A percentile compares a stretch with the other conserved stretches of the same genome.
These are phyloP conservation scores for Acanthamoeba healyi DNA, from an alignment of 208 protist genomes.

Conservation along the genomic window DNA sequence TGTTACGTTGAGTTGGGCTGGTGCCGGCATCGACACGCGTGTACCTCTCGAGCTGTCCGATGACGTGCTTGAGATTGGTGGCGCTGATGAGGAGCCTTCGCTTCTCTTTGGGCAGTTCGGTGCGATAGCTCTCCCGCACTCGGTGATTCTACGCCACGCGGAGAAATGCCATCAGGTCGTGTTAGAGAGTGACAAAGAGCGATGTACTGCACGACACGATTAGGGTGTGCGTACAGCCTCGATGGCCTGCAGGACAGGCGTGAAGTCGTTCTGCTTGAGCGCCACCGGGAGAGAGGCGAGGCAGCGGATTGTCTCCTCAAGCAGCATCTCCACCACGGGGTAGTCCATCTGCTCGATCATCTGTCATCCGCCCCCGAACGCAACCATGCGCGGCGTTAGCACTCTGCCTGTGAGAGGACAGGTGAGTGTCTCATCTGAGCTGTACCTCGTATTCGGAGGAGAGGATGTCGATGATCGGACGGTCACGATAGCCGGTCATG, in stretches of 20 bases:
- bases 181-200: too few species aligned
- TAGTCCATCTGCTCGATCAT: slow-evolving; percentile 67
- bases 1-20: too few species aligned
- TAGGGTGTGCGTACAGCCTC: not conserved
- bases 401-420: too few species aligned
- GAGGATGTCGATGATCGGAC: slow-evolving; percentile 34
- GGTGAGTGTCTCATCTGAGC: too few species aligned
- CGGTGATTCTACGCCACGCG: slow-evolving; percentile 19
- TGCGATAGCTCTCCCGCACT: slow-evolving; percentile 4
- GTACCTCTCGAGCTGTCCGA: slow-evolving; percentile 6
- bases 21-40: too few species aligned
- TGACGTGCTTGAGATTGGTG: slow-evolving; percentile 57
- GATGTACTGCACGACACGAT: too few species aligned
- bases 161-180: too few species aligned
- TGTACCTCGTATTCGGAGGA: slow-evolving; percentile 14
- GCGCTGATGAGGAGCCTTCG: slow-evolving; percentile 22
- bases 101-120: slow-evolving; percentile 41
- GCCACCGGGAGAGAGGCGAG: not conserved
- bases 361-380: not conserved
- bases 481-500: slow-evolving; percentile 44
- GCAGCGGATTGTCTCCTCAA: slow-evolving; percentile 35
- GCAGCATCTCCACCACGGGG: slow-evolving; percentile 36
- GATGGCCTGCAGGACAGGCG: slow-evolving; percentile 34
- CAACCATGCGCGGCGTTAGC: too few species aligned
- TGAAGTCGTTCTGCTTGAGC: slow-evolving; percentile 62